Percentiles rank a stretch among this genome's conserved stretches.
Evolutionary conservation across 192 early-diverging fungal genomes (phyloP).

Genomic region (Rhizophlyctis rosea): DNA sequence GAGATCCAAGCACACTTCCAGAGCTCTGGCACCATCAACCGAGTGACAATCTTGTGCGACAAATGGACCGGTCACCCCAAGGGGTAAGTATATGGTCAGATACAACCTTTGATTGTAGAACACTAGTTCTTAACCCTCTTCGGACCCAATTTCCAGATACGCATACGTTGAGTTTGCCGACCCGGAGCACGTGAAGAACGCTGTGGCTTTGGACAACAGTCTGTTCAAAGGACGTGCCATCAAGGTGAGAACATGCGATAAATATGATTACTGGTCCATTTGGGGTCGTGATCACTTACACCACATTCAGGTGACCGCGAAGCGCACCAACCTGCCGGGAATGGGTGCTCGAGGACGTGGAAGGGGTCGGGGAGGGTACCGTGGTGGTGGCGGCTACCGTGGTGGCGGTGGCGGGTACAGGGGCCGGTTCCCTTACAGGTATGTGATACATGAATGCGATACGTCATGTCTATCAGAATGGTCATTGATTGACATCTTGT

Average conservation of each 20-base stretch:
- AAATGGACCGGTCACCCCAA: slow-evolving; percentile 76
- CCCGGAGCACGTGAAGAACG: slow-evolving; percentile 69
- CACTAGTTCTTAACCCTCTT: neutral
- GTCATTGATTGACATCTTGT: neutral
- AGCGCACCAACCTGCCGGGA: slow-evolving; percentile 94
- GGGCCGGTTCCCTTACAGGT: slow-evolving; percentile 22
- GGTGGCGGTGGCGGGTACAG: slow-evolving; percentile 25
- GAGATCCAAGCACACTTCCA: slow-evolving; percentile 94
- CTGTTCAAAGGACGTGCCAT: slow-evolving; percentile 83
- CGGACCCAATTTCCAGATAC: slow-evolving; percentile 52
- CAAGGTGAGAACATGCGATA: slow-evolving; percentile 53
- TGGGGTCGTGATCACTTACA: neutral
- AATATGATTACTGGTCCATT: neutral
- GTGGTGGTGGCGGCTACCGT: slow-evolving; percentile 23
- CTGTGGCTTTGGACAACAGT: slow-evolving; percentile 84
- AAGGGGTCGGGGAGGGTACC: slow-evolving; percentile 62
- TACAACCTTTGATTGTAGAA: neutral
- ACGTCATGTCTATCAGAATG: neutral
- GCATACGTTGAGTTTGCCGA: slow-evolving; percentile 98
- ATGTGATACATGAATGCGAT: neutral
- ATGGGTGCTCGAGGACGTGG: slow-evolving; percentile 75
- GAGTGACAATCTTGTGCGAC: slow-evolving; percentile 94
- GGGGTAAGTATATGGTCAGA: slow-evolving; percentile 15
- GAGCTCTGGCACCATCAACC: slow-evolving; percentile 92
- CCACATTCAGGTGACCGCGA: slow-evolving; percentile 66